These are phyloP conservation scores for Stentor coeruleus DNA, from an alignment of 73 alveolate species.

Conservation along the genomic window DNA sequence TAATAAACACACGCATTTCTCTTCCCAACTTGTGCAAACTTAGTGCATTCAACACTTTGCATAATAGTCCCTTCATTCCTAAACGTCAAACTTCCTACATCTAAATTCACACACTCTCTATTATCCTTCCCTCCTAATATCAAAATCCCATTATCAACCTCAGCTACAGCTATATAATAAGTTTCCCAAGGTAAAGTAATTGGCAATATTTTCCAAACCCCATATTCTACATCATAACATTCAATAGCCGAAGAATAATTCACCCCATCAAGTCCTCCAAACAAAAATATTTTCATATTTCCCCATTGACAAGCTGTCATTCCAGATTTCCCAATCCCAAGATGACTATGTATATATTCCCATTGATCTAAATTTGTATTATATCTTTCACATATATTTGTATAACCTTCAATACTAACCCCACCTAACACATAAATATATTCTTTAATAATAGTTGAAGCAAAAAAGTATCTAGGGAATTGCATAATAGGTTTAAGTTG, in stretches of 20 bases:
- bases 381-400: not conserved
- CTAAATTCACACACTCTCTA: not conserved
- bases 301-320: conserved; percentile 1
- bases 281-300: not conserved
- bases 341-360: not conserved
- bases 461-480: not conserved
- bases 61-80: not conserved
- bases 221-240: not conserved
- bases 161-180: not conserved
- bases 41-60: not conserved
- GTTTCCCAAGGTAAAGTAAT: not conserved
- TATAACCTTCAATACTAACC: conserved; percentile 9
- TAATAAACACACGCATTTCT: not conserved
- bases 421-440: conserved; percentile 10
- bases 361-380: not conserved
- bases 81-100: not conserved
- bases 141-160: not conserved
- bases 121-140: conserved; percentile 9
- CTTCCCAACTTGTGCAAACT: not conserved
- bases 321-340: not conserved
- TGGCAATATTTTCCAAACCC: not conserved
- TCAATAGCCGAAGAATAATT: conserved; percentile 5
- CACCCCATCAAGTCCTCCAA: conserved; percentile 18
- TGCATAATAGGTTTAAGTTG: not conserved
- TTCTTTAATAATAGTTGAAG: not conserved